Base-by-base conservation (phyloP, 2,329 filamentous ascomycete species). In the Pseudopyricularia cyperi region DNA sequence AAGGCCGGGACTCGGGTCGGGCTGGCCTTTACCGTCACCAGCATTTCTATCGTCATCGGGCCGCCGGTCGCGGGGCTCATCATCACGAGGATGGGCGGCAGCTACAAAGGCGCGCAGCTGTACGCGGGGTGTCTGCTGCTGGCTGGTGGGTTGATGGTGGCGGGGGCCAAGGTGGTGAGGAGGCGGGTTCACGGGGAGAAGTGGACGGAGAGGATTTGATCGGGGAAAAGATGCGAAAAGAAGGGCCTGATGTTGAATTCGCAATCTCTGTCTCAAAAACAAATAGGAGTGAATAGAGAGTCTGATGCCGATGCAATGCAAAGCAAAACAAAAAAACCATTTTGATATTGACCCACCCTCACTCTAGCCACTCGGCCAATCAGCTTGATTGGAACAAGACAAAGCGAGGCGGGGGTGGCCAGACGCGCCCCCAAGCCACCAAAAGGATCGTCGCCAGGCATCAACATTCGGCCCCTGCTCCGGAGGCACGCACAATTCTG, bases 1-100 rank as follows among this genome's bases (percentile, higher is more conserved):
- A 78, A 76, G 61, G 65, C 67, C 5, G 77, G 77, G 0, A 71
- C 75, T n/a, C 65, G 76, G n/a, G 75, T 78, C 63, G 76, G 77
- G 1, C 76, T 79, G 72, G 68, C 73, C 5, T 71, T 80, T 49
- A 71, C 52, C 22, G 50, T 60, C 52, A 69, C 78, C 17, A 71
- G 69, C n/a, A 68, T 80, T 50, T 73, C 75, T 1, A 71, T 69
- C 3, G 60, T 80, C 50, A 76, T 72, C 3, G 77, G 77, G 0
- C 71, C 76, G 4, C 75, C 77, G 0, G 75, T 79, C 54, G 74
- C 71, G 2, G 77, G 76, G 3, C 72, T 71, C 3, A 60, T 80
- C 56, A 68, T 80, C 22, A 61, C 73, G 54, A 62, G 58, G 11
- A 66, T 68, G 24, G 56, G 64, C 11, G 75, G 74, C 0, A 57